A percentile compares a stretch with the other conserved stretches of the same genome.
phyloP scores from a whole-genome alignment of 257 asterid genomes.

The Asclepias syriaca region DNA sequence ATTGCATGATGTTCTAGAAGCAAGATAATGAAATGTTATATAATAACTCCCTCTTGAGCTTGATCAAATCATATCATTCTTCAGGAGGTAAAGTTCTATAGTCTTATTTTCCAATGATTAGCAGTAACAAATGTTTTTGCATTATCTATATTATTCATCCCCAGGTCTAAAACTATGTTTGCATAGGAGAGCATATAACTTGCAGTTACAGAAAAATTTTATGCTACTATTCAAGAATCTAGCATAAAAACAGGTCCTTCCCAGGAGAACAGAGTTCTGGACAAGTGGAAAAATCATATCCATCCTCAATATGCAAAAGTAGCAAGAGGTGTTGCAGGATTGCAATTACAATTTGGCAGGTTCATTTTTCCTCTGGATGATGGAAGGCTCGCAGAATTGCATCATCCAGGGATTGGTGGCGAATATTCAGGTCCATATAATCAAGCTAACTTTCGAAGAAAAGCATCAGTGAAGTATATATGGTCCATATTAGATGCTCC shows the following conservation, averaged over 20 bases:
- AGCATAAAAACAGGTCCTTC: conserved; percentile 33
- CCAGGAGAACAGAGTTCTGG: conserved; percentile 32
- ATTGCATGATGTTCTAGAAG: not conserved
- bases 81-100: not conserved
- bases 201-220: not conserved
- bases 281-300: conserved; percentile 59
- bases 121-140: not conserved
- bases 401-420: conserved; percentile 61
- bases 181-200: not conserved
- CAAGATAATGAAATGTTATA: not conserved
- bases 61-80: not conserved
- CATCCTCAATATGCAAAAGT: conserved; percentile 74
- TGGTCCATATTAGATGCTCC: conserved; percentile 88
- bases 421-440: conserved; percentile 51
- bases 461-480: conserved; percentile 43
- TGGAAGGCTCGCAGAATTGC: conserved; percentile 84
- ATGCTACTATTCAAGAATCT: conserved; percentile 4
- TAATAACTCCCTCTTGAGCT: too few relatives aligned
- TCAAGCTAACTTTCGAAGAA: conserved; percentile 41
- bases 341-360: conserved; percentile 61
- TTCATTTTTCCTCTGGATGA: conserved; percentile 63
- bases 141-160: not conserved
- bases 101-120: not conserved
- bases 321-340: conserved; percentile 54
- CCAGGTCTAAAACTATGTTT: not conserved